Evolutionary conservation across 2,329 filamentous ascomycete species (phyloP), one percentile per base, ranked within the genome.

Genomic region (Paecilomyces formosus): DNA sequence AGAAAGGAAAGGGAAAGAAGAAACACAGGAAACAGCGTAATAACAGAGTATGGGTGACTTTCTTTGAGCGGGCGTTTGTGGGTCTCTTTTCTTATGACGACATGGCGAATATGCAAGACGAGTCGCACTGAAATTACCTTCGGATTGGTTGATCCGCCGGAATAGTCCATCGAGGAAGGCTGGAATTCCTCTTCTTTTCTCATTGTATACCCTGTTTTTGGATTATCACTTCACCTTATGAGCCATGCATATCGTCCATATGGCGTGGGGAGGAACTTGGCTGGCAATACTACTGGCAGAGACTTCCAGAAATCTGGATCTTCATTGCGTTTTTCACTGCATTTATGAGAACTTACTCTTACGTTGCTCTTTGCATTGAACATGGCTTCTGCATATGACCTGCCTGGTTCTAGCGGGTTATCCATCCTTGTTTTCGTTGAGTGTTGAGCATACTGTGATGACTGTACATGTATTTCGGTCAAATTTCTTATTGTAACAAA

Each of bases 31-130:
- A 31, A 2, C 8, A 67, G 55, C 67, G 69, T 24, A 70, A 69
- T 18, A 88, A 88, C 70, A 85, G 87, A 70, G 79, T 85, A 5
- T 96, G 92, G 92, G 80, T 86, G 60, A 85, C 87, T 55, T 96
- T 96, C 70, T 76, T 95, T 28, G 74, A 79, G 60, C 85, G 90
- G 58, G 92, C 92, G 0, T 96, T 94, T 75, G 89, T 96, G 22
- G 84, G 86, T 45, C 92, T 87, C 3, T 76, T 89, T 65, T 81
- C 85, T 55, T 77, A 84, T 57, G 80, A 88, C 55, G 85, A 93
- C 49, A 78, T 95, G 58, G 71, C 81, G 54, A 65, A 72, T 26
- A 62, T 68, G 56, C 50, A 8, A 12, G 21, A 28, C 6, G 26
- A n/a, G 8, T 52, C 22, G 11, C 15, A 22, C 21, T 52, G 13